phyloP scores from a whole-genome alignment of 1,284 basidiomycete species.

The Ceratobasidium sp. region DNA sequence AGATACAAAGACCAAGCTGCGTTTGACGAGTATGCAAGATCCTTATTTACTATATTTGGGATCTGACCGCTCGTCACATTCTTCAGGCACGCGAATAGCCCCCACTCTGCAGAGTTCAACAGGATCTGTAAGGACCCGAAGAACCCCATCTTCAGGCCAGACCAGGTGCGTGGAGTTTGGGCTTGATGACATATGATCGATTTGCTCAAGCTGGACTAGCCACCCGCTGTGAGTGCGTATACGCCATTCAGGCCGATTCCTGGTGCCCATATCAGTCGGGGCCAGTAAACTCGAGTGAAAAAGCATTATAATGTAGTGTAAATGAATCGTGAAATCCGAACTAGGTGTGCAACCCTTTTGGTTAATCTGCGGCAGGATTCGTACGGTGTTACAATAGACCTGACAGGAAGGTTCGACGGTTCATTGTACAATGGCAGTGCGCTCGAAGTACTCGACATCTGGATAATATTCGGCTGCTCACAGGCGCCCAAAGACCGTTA shows the following conservation, averaged over 20 bases:
- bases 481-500: neutral
- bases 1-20: constrained; percentile 16
- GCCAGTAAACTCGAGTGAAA: neutral
- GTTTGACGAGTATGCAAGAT: constrained; percentile 3
- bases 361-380: no score
- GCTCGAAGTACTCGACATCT: no score
- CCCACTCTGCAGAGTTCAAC: constrained; percentile 14
- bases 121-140: neutral
- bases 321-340: neutral
- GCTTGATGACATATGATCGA: neutral
- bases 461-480: neutral
- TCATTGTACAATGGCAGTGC: no score
- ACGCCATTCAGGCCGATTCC: neutral
- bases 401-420: no score
- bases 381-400: no score
- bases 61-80: neutral
- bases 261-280: neutral
- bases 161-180: neutral
- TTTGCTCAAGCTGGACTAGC: neutral
- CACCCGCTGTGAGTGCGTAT: neutral
- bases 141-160: constrained; percentile 2
- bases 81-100: constrained; percentile 2
- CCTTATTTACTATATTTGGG: neutral
- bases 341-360: neutral
- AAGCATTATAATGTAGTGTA: neutral